phyloP scores from a whole-genome alignment of 257 asterid genomes.

The Forsythia viridissima region DNA sequence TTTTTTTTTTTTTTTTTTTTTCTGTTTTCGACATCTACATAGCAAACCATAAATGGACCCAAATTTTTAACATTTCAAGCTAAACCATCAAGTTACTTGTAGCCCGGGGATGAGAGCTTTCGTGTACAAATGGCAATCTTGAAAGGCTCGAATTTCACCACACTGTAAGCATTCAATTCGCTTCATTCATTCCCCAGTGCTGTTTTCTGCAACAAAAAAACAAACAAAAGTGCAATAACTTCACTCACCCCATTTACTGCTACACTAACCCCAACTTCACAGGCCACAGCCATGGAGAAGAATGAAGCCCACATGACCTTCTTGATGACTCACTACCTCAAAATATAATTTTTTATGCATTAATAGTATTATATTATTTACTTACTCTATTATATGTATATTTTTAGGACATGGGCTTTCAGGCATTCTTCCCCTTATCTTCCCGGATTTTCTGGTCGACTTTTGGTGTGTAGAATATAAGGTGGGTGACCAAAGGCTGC shows the following conservation, averaged over 20 bases:
- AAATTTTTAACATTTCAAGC: neutral
- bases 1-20: too few species aligned
- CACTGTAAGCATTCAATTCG: slow-evolving; percentile 44
- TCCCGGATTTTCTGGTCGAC: slow-evolving; percentile 40
- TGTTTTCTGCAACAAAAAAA: slow-evolving; percentile 27
- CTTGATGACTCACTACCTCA: slow-evolving; percentile 28
- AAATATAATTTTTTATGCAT: slow-evolving; percentile 2
- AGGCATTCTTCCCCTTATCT: slow-evolving; percentile 33
- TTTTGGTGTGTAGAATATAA: slow-evolving; percentile 9
- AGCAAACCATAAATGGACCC: neutral
- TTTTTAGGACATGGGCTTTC: slow-evolving; percentile 35
- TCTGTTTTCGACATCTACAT: too few species aligned
- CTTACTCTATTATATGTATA: neutral
- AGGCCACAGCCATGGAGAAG: slow-evolving; percentile 18
- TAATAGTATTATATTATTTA: neutral
- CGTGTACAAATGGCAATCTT: slow-evolving; percentile 20
- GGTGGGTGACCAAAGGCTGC: slow-evolving; percentile 17
- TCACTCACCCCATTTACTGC: neutral
- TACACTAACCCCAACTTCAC: neutral
- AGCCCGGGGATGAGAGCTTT: neutral
- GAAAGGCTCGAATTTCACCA: slow-evolving; percentile 44
- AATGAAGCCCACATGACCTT: slow-evolving; percentile 32
- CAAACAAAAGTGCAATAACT: slow-evolving; percentile 27
- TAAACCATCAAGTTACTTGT: neutral
- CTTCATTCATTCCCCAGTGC: slow-evolving; percentile 22